These are phyloP conservation scores for Lactarius trivialis DNA, from an alignment of 768 basidiomycete species.

Conservation along the genomic window DNA sequence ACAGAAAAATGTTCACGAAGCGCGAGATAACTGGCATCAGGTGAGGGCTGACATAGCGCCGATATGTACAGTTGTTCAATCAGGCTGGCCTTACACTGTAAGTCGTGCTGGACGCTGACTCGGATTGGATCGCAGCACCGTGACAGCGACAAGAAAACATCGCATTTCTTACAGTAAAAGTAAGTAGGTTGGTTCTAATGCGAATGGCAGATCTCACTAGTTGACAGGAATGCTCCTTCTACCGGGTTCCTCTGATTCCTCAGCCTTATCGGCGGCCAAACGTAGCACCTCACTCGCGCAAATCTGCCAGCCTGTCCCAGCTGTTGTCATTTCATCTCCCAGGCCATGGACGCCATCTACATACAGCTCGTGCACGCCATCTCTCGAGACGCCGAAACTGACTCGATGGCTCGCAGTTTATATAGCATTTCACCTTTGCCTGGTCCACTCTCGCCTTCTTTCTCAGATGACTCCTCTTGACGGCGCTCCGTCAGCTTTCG, in stretches of 20 bases:
- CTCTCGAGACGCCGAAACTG: constrained; percentile 38
- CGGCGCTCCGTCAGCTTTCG: constrained; percentile 12
- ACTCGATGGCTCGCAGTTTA: constrained; percentile 31
- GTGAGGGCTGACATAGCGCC: no score
- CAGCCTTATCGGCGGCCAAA: constrained; percentile 65
- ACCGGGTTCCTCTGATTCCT: constrained; percentile 71
- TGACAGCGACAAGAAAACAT: neutral
- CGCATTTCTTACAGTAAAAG: neutral
- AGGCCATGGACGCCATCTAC: constrained; percentile 80
- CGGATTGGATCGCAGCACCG: neutral
- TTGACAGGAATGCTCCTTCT: constrained; percentile 62
- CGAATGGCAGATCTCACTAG: neutral
- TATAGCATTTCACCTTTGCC: constrained; percentile 36
- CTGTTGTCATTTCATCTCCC: no score
- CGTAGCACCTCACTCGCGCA: constrained; percentile 56
- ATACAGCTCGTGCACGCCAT: constrained; percentile 76
- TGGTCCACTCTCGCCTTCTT: constrained; percentile 37
- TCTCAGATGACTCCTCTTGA: constrained; percentile 30
- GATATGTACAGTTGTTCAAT: no score
- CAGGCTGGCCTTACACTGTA: no score
- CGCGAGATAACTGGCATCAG: no score
- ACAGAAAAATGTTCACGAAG: no score
- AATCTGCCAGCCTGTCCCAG: constrained; percentile 47
- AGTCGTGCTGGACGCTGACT: neutral
- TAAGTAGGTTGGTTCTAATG: neutral